Conservation (phyloP, 768 basidiomycete genomes). For the Cystofilobasidium ferigula region DNA sequence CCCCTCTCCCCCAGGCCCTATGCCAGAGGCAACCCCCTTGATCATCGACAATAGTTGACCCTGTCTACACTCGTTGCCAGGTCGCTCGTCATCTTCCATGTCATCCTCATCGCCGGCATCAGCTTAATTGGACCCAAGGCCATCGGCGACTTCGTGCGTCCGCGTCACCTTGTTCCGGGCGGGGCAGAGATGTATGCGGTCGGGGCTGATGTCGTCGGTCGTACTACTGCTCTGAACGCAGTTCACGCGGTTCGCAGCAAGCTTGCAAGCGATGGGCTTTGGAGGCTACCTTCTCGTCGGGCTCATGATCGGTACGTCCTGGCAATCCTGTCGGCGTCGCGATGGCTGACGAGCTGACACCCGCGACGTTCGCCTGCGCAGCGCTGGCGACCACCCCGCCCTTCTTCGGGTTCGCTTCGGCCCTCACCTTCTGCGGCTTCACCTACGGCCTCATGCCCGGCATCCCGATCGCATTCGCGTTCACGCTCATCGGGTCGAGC, state of each 20-base stretch:
- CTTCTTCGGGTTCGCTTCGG: slow-evolving; percentile 22
- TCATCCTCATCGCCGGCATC: slow-evolving; percentile 15
- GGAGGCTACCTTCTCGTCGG: slow-evolving; percentile 14
- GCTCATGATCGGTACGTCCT: slow-evolving; percentile 9
- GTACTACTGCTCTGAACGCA: not conserved
- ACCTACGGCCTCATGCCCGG: slow-evolving; percentile 17
- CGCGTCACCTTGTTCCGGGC: not conserved
- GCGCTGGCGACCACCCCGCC: slow-evolving; percentile 17
- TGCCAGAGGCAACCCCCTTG: too few species aligned
- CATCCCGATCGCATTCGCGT: slow-evolving; percentile 17
- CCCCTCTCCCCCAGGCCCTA: not conserved
- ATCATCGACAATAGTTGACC: too few species aligned
- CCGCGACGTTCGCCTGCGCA: not conserved
- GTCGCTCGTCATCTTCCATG: slow-evolving; percentile 23
- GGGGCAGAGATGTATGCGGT: too few species aligned
- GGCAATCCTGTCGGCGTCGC: not conserved
- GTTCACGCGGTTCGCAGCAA: slow-evolving; percentile 22
- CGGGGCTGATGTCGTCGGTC: not conserved
- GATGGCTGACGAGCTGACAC: not conserved
- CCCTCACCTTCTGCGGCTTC: slow-evolving; percentile 24
- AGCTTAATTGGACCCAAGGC: slow-evolving; percentile 7
- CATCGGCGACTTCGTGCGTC: slow-evolving; percentile 19
- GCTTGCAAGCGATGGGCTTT: slow-evolving; percentile 9
- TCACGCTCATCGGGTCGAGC: slow-evolving; percentile 11
- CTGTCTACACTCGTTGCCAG: slow-evolving; percentile 3